Evolutionary conservation across 2,329 filamentous ascomycete species (phyloP).

Genomic region (Diaporthe velutina): DNA sequence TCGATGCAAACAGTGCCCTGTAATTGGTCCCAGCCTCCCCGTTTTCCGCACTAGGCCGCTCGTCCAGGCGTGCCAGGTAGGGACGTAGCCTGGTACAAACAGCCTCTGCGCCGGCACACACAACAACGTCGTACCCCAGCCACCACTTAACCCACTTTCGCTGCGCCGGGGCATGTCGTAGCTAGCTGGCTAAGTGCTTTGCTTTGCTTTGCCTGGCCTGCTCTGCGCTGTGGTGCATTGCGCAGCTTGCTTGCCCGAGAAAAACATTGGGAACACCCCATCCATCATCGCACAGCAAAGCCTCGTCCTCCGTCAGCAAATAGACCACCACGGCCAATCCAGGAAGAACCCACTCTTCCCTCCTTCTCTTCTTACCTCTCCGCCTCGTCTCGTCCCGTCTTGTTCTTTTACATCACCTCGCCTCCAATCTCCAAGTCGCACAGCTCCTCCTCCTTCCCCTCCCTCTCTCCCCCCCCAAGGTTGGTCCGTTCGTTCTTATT

Average conservation of each 20-base stretch:
- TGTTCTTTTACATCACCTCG: constrained; percentile 15
- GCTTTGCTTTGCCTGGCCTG: neutral
- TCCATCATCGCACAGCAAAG: constrained; percentile 28
- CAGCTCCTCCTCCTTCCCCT: neutral
- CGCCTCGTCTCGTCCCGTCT: constrained; percentile 8
- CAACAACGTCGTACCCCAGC: constrained; percentile 30
- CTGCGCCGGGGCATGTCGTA: constrained; percentile 29
- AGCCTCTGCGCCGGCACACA: constrained; percentile 8
- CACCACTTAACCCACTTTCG: constrained; percentile 31
- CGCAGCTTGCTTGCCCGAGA: constrained; percentile 20
- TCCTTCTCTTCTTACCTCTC: constrained; percentile 26
- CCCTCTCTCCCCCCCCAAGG: neutral
- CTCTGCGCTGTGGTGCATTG: neutral
- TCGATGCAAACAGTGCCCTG: constrained; percentile 29
- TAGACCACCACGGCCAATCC: constrained; percentile 24
- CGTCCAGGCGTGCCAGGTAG: neutral
- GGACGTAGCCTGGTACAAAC: constrained; percentile 16
- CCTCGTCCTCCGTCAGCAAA: constrained; percentile 34
- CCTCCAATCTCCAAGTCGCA: constrained; percentile 22
- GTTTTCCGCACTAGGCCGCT: constrained; percentile 33
- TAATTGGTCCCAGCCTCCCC: constrained; percentile 35
- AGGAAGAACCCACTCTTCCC: constrained; percentile 24
- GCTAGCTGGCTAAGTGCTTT: constrained; percentile 7
- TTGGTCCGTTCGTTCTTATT: constrained; percentile 15
- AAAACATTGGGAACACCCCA: constrained; percentile 21